Conservation (phyloP, 768 basidiomycete genomes). For the Trametopsis cervina region DNA sequence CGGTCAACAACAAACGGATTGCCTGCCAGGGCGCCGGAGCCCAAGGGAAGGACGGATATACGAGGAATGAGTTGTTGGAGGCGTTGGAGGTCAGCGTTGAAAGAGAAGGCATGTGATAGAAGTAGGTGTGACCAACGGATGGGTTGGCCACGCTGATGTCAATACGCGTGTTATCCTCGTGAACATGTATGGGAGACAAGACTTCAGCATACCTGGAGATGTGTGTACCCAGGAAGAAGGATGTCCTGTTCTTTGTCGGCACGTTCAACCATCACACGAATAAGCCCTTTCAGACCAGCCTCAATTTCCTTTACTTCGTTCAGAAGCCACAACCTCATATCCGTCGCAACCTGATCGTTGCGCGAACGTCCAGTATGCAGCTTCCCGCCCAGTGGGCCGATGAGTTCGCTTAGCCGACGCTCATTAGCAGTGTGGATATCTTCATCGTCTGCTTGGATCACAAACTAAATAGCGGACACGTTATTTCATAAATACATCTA, state of each 20-base stretch:
- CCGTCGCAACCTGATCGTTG: slow-evolving; percentile 98
- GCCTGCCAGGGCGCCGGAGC: slow-evolving; percentile 91
- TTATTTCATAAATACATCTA: background rate
- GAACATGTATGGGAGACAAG: background rate
- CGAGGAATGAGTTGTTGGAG: slow-evolving; percentile 80
- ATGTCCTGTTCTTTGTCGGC: slow-evolving; percentile 91
- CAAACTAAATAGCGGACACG: slow-evolving; percentile 51
- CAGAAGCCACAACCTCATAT: slow-evolving; percentile 95
- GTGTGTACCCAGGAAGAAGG: slow-evolving; percentile 94
- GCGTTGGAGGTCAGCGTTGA: slow-evolving; percentile 83
- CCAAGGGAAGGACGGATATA: slow-evolving; percentile 89
- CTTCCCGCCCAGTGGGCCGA: slow-evolving; percentile 90
- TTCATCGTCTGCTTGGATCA: slow-evolving; percentile 80
- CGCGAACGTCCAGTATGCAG: slow-evolving; percentile 95
- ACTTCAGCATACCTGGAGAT: slow-evolving; percentile 70
- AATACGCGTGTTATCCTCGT: background rate
- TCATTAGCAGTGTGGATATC: slow-evolving; percentile 99
- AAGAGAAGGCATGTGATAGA: slow-evolving; percentile 91
- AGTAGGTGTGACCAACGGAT: slow-evolving; percentile 98
- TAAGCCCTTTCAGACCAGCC: slow-evolving; percentile 61
- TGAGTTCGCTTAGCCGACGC: slow-evolving; percentile 85
- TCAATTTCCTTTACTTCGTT: slow-evolving; percentile 67
- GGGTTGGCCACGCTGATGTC: slow-evolving; percentile 83
- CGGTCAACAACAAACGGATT: slow-evolving; percentile 95
- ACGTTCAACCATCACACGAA: slow-evolving; percentile 85